A percentile compares a stretch with the other conserved stretches of the same genome.
These are phyloP conservation scores for Prorocentrum cordatum DNA, from an alignment of 169 alveolate species.

Conservation along the genomic window DNA sequence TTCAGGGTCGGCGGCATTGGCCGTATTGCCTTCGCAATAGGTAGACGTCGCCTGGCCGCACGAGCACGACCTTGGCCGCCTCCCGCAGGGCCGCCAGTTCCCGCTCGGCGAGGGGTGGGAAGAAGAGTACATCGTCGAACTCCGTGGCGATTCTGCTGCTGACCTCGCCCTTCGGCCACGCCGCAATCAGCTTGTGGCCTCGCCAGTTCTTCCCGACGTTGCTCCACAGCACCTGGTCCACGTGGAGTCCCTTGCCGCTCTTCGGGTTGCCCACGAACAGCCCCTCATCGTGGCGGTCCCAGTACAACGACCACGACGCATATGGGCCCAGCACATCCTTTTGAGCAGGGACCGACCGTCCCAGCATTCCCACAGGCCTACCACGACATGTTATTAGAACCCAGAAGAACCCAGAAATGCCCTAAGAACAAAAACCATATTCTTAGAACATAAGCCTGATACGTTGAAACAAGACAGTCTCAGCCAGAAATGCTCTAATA, in stretches of 20 bases:
- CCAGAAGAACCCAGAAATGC: too few relatives aligned
- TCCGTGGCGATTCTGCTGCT: constrained; percentile 20
- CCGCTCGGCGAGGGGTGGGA: neutral
- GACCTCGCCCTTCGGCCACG: constrained; percentile 58
- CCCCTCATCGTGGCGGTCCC: constrained; percentile 65
- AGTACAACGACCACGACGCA: constrained; percentile 28
- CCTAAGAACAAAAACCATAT: too few relatives aligned
- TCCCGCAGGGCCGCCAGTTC: constrained; percentile 11
- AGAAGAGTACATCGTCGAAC: constrained; percentile 28
- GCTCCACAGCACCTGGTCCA: constrained; percentile 60
- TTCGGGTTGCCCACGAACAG: constrained; percentile 34
- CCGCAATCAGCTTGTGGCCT: constrained; percentile 32
- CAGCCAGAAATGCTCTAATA: too few relatives aligned
- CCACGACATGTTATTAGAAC: too few relatives aligned
- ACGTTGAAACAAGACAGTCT: too few relatives aligned
- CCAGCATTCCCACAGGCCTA: neutral
- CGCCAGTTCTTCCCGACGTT: constrained; percentile 57
- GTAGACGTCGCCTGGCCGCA: constrained; percentile 45
- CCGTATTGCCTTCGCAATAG: too few relatives aligned
- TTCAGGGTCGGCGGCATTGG: too few relatives aligned
- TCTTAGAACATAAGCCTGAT: too few relatives aligned
- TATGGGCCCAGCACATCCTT: constrained; percentile 33
- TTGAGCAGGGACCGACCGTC: neutral
- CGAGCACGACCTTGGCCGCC: constrained; percentile 29
- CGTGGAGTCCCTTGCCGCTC: constrained; percentile 53